These are phyloP conservation scores for Leishmania major DNA, from an alignment of 208 protist species.

Conservation along the genomic window DNA sequence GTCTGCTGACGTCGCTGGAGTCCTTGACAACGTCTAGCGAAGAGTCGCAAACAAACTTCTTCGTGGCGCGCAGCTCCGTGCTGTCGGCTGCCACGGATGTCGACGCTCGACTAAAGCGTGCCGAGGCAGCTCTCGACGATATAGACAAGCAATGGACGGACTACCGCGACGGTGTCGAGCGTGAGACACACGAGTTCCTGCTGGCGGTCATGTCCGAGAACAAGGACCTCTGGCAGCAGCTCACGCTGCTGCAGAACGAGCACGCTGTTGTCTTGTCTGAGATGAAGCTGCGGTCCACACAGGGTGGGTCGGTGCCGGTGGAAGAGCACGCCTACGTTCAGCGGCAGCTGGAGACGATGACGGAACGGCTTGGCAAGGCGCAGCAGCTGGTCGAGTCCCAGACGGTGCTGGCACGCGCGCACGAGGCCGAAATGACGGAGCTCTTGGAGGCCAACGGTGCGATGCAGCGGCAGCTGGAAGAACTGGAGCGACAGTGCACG, in stretches of 20 bases:
- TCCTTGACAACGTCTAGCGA: slow-evolving; percentile 41
- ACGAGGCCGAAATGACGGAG: slow-evolving; percentile 61
- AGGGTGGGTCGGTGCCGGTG: slow-evolving; percentile 43
- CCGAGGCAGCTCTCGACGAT: slow-evolving; percentile 47
- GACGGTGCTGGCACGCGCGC: slow-evolving; percentile 48
- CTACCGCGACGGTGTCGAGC: slow-evolving; percentile 48
- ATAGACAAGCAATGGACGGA: slow-evolving; percentile 37
- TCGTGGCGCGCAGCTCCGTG: slow-evolving; percentile 72
- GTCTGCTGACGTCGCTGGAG: slow-evolving; percentile 43
- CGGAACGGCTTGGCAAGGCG: slow-evolving; percentile 58
- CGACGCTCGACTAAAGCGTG: slow-evolving; percentile 52
- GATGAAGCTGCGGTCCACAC: slow-evolving; percentile 33
- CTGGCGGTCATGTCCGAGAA: slow-evolving; percentile 69
- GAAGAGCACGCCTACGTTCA: slow-evolving; percentile 66
- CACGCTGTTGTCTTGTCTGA: slow-evolving; percentile 49
- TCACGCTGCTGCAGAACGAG: slow-evolving; percentile 60
- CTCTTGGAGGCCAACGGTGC: slow-evolving; percentile 48
- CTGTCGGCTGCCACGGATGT: slow-evolving; percentile 68
- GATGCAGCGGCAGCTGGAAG: slow-evolving; percentile 43
- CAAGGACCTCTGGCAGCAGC: slow-evolving; percentile 72
- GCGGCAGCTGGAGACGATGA: slow-evolving; percentile 57
- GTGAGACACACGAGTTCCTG: slow-evolving; percentile 55
- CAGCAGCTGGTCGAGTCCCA: slow-evolving; percentile 64
- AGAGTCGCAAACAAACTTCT: slow-evolving; percentile 62
- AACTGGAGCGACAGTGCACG: slow-evolving; percentile 26